Evolutionary conservation across 2,329 filamentous ascomycete species (phyloP).

Genomic region (Bretziella fagacearum): DNA sequence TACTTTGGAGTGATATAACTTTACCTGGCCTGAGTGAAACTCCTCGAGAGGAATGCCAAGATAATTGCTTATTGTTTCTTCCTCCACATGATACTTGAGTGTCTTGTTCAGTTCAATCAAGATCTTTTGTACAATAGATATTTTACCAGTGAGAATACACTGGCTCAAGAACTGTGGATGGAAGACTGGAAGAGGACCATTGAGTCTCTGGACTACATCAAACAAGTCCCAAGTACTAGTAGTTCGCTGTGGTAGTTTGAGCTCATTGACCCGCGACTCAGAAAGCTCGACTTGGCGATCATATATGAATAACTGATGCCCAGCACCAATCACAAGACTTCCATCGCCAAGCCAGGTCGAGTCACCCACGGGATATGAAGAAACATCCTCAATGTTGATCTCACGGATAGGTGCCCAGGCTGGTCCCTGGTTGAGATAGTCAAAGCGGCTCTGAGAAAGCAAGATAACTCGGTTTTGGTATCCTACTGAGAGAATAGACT

Average conservation of each 20-base stretch:
- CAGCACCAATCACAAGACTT: constrained; percentile 70
- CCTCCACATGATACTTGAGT: constrained; percentile 68
- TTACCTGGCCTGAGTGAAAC: constrained; percentile 29
- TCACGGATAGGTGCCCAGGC: constrained; percentile 77
- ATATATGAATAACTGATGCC: constrained; percentile 79
- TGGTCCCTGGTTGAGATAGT: constrained; percentile 76
- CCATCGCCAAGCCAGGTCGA: constrained; percentile 81
- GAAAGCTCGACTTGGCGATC: constrained; percentile 55
- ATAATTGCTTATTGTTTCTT: constrained; percentile 64
- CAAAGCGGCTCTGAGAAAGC: constrained; percentile 74
- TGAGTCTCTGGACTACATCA: constrained; percentile 64
- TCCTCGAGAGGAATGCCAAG: constrained; percentile 47
- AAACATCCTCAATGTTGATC: constrained; percentile 63
- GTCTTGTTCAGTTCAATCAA: constrained; percentile 55
- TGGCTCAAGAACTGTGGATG: constrained; percentile 84
- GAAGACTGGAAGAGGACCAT: constrained; percentile 75
- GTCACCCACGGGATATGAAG: constrained; percentile 80
- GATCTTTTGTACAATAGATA: constrained; percentile 51
- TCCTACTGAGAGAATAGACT: constrained; percentile 81
- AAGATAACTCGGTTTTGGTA: constrained; percentile 75
- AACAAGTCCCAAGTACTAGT: constrained; percentile 51
- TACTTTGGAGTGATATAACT: background rate
- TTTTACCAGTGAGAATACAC: constrained; percentile 69
- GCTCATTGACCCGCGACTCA: constrained; percentile 38
- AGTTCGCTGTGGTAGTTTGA: constrained; percentile 29